Evolutionary conservation across 768 basidiomycete species (phyloP).

Genomic region (Phanerodontia chrysosporium): DNA sequence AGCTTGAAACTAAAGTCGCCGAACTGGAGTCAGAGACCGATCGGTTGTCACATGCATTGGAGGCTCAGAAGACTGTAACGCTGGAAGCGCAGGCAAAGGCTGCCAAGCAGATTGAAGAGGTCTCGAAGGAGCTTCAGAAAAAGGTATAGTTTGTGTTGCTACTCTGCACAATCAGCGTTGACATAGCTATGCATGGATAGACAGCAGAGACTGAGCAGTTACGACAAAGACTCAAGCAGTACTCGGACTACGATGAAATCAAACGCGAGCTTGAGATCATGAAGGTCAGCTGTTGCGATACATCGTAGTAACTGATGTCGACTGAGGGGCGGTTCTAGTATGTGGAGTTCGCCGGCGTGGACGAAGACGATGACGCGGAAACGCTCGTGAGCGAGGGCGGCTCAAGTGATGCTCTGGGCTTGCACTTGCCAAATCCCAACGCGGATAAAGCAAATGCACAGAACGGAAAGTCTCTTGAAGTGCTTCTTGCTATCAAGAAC

Average conservation of each 20-base stretch:
- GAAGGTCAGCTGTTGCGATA: conserved; percentile 58
- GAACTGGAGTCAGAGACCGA: conserved; percentile 77
- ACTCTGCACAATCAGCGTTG: no score
- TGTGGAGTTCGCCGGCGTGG: conserved; percentile 91
- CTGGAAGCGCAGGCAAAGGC: conserved; percentile 43
- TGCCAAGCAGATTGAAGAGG: conserved; percentile 56
- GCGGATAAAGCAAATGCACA: conserved; percentile 76
- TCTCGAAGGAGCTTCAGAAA: conserved; percentile 54
- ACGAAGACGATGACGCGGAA: conserved; percentile 60
- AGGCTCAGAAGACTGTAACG: conserved; percentile 50
- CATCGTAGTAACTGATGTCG: background rate
- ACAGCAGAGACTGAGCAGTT: conserved; percentile 71
- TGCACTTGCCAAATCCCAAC: conserved; percentile 85
- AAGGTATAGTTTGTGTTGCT: no score
- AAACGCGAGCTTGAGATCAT: conserved; percentile 98
- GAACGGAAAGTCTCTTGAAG: conserved; percentile 81
- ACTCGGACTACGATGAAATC: conserved; percentile 91
- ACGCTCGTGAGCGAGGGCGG: conserved; percentile 20
- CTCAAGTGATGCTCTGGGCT: conserved; percentile 42
- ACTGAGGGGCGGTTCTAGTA: conserved; percentile 47
- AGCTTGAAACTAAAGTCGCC: conserved; percentile 67
- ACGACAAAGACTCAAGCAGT: conserved; percentile 64
- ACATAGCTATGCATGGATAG: no score
- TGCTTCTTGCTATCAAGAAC: conserved; percentile 90
- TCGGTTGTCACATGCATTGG: conserved; percentile 61